Percentiles rank a stretch among this genome's conserved stretches.
Conservation (phyloP, 164 flowering plant genomes). For the Buxus sempervirens region DNA sequence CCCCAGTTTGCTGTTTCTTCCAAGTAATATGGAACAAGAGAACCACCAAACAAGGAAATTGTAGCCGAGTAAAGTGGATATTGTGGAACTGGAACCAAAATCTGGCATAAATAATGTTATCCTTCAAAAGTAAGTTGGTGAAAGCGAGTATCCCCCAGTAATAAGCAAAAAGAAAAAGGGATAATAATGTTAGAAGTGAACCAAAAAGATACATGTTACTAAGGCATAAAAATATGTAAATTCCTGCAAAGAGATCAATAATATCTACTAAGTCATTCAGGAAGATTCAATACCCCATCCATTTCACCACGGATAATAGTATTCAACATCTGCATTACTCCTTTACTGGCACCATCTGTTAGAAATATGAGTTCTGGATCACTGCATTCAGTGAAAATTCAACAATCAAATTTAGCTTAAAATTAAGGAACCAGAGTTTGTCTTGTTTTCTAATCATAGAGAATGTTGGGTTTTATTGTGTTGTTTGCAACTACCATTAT, state of each 20-base stretch:
- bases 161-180: background rate
- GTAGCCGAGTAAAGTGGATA: conserved; percentile 99
- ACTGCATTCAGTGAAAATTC: conserved; percentile 37
- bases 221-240: background rate
- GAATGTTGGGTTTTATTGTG: background rate
- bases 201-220: background rate
- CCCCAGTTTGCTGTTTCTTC: conserved; percentile 99
- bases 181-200: background rate
- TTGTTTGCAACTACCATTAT: conserved; percentile 9
- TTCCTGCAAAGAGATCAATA: background rate
- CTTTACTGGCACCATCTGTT: conserved; percentile 99
- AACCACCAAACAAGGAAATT: conserved; percentile 77
- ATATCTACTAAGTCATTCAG: background rate
- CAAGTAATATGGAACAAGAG: conserved; percentile 92
- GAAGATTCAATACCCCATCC: conserved; percentile 69
- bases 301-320: conserved; percentile 60
- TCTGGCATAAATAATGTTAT: conserved; percentile 34
- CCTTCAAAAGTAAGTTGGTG: background rate
- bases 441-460: too few relatives aligned
- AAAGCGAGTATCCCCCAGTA: background rate
- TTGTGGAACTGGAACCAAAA: conserved; percentile 97
- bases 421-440: conserved; percentile 8
- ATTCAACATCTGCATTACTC: conserved; percentile 90
- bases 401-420: conserved; percentile 17
- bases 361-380: conserved; percentile 97